Conservation (phyloP, 2,329 filamentous ascomycete species). For the Scleromitrula shiraiana region DNA sequence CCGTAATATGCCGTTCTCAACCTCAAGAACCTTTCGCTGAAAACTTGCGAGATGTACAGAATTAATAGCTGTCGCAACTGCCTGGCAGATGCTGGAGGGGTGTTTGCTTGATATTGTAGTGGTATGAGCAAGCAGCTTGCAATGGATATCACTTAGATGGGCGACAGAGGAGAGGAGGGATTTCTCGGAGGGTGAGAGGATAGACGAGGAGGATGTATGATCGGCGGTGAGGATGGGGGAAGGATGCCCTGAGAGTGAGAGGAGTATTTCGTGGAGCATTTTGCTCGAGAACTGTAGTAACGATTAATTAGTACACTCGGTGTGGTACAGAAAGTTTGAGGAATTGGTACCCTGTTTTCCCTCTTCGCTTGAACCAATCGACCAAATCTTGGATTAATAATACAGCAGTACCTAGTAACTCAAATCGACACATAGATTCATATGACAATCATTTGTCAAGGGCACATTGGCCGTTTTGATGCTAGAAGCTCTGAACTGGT, state of each 20-base stretch:
- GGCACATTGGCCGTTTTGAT: not conserved
- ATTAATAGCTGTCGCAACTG: constrained; percentile 71
- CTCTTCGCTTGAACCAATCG: constrained; percentile 15
- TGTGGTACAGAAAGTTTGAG: constrained; percentile 1
- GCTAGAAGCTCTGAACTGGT: not conserved
- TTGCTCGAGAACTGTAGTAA: constrained; percentile 8
- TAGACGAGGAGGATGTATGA: constrained; percentile 38
- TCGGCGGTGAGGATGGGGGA: constrained; percentile 70
- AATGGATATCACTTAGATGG: constrained; percentile 70
- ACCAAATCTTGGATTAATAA: constrained; percentile 21
- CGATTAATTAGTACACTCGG: constrained; percentile 10
- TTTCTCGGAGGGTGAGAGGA: constrained; percentile 70
- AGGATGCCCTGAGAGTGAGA: constrained; percentile 89
- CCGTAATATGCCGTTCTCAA: constrained; percentile 70
- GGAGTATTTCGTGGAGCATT: constrained; percentile 98
- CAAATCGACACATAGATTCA: constrained; percentile 29
- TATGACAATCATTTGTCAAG: not conserved
- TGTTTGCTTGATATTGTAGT: constrained; percentile 62
- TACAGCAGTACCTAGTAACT: constrained; percentile 26
- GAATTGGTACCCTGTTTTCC: not conserved
- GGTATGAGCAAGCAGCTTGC: constrained; percentile 60
- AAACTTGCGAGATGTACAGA: constrained; percentile 71
- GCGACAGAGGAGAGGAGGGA: constrained; percentile 72
- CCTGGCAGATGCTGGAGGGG: constrained; percentile 75
- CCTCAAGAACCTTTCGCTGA: constrained; percentile 73